Evolutionary conservation across 108 stramenopile genomes (phyloP).

Genomic region (Fragilaria crotonensis): DNA sequence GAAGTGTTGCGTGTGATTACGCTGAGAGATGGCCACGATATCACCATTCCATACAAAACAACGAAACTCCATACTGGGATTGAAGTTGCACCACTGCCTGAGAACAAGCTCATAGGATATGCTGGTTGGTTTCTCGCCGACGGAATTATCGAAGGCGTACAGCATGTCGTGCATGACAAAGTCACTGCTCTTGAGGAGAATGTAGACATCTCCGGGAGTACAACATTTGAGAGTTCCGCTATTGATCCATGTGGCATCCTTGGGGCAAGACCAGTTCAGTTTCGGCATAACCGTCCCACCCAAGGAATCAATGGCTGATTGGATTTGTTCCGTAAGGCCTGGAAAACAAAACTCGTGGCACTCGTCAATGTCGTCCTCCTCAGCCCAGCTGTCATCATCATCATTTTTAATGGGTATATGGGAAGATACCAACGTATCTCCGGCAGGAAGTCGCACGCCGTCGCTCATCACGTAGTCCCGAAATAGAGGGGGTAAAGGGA

Average conservation of each 20-base stretch:
- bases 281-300: slow-evolving; percentile 70
- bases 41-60: slow-evolving; percentile 77
- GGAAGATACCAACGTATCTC: slow-evolving; percentile 49
- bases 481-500: slow-evolving; percentile 62
- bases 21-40: slow-evolving; percentile 59
- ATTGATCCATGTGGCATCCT: slow-evolving; percentile 94
- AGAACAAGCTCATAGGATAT: slow-evolving; percentile 57
- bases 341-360: slow-evolving; percentile 45
- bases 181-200: slow-evolving; percentile 89
- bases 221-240: slow-evolving; percentile 78
- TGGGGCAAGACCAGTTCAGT: slow-evolving; percentile 84
- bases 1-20: slow-evolving; percentile 66
- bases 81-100: slow-evolving; percentile 90
- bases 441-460: slow-evolving; percentile 72
- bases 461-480: slow-evolving; percentile 70
- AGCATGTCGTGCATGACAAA: slow-evolving; percentile 84
- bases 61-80: slow-evolving; percentile 92
- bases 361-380: slow-evolving; percentile 29
- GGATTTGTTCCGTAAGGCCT: slow-evolving; percentile 32
- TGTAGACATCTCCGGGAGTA: slow-evolving; percentile 85
- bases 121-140: not conserved
- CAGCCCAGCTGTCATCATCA: slow-evolving; percentile 27
- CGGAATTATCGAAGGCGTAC: slow-evolving; percentile 54
- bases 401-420: slow-evolving; percentile 34
- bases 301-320: slow-evolving; percentile 36